Percentiles rank a stretch among this genome's conserved stretches.
phyloP scores from a whole-genome alignment of 2,329 filamentous ascomycete species.

The Dactylellina sp. region DNA sequence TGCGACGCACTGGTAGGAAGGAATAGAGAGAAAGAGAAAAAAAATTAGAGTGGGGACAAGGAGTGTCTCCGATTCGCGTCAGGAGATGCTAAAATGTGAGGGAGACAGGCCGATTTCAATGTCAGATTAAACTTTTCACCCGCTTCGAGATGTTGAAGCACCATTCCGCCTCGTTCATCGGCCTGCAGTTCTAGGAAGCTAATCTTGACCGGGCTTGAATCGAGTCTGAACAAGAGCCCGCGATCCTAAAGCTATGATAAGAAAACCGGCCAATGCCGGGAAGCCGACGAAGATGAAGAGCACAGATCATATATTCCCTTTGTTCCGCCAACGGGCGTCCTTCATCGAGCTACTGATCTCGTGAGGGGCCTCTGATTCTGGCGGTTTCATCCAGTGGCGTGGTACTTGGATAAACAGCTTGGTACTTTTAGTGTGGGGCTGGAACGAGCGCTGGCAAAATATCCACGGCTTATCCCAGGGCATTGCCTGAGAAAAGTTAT shows the following conservation, averaged over 20 bases:
- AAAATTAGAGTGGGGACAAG: constrained; percentile 39
- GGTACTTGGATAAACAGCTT: constrained; percentile 55
- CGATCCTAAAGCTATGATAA: constrained; percentile 42
- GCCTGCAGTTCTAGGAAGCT: background rate
- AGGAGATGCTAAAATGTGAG: constrained; percentile 25
- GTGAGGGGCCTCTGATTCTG: constrained; percentile 47
- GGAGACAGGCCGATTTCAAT: constrained; percentile 8
- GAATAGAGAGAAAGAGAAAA: too few relatives aligned
- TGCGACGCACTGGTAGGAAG: constrained; percentile 41
- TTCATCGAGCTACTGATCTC: constrained; percentile 42
- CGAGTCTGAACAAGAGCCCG: constrained; percentile 21
- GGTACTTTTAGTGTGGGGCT: constrained; percentile 49
- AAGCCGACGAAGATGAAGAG: constrained; percentile 13
- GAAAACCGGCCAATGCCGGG: constrained; percentile 19
- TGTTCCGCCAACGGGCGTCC: constrained; percentile 11
- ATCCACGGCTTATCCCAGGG: constrained; percentile 23
- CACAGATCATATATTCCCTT: background rate
- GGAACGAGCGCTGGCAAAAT: constrained; percentile 45
- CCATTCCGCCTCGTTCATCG: constrained; percentile 30
- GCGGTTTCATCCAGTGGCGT: constrained; percentile 54
- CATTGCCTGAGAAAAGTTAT: constrained; percentile 49
- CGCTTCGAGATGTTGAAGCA: constrained; percentile 20
- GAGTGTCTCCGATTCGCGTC: constrained; percentile 57
- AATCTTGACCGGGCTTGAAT: constrained; percentile 17
- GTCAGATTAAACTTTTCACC: constrained; percentile 22